Percentiles rank a stretch among this genome's conserved stretches.
These are phyloP conservation scores for Phytophthora quininea DNA, from an alignment of 352 stramenopile species.

Conservation along the genomic window DNA sequence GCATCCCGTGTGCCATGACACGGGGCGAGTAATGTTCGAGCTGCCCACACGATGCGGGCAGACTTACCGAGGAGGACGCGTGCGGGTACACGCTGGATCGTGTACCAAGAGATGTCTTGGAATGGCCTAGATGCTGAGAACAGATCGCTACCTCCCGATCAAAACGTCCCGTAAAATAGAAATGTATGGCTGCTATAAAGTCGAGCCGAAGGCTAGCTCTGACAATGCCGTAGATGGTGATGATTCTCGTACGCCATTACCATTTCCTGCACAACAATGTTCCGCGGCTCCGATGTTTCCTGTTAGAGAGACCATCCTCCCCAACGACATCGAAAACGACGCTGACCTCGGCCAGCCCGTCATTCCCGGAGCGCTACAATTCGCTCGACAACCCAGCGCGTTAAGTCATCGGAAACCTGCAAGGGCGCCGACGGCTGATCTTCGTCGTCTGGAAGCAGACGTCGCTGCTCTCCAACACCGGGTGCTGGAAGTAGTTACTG, in stretches of 20 bases:
- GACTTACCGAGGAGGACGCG: not conserved
- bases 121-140: not conserved
- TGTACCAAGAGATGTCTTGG: not conserved
- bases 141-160: not conserved
- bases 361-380: not conserved
- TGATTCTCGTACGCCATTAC: not conserved
- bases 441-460: too few relatives aligned
- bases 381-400: not conserved
- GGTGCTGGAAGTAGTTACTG: too few relatives aligned
- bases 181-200: not conserved
- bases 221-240: not conserved
- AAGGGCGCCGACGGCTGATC: not conserved
- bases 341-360: not conserved
- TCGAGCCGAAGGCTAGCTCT: not conserved
- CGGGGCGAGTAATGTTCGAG: not conserved
- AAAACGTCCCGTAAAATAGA: not conserved
- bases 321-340: not conserved
- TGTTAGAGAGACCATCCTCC: not conserved
- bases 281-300: not conserved
- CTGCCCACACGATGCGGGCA: not conserved
- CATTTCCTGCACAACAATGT: not conserved
- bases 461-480: too few relatives aligned
- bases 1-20: not conserved
- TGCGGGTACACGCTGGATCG: not conserved
- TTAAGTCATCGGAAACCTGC: not conserved